Conservation (phyloP, 257 asterid species). For the Salvia splendens region DNA sequence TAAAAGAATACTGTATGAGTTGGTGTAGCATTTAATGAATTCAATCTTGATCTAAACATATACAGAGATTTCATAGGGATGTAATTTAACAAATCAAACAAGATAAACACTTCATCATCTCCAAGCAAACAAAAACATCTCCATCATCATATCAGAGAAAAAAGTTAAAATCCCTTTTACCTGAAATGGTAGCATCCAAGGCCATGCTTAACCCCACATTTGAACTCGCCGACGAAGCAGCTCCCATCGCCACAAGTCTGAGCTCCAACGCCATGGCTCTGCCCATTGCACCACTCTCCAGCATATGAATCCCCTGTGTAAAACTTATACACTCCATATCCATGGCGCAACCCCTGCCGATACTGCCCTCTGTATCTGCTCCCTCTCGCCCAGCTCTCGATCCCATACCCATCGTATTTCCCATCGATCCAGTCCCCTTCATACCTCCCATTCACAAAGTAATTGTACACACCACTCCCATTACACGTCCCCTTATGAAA, state of each 20-base stretch:
- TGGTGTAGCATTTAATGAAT: conserved; percentile 30
- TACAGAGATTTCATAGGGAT: background rate
- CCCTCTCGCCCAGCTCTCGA: conserved; percentile 91
- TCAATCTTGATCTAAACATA: background rate
- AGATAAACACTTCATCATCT: conserved; percentile 8
- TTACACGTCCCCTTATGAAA: conserved; percentile 82
- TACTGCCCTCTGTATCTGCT: conserved; percentile 85
- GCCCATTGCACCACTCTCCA: conserved; percentile 92
- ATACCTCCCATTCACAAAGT: conserved; percentile 71
- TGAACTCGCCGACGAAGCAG: conserved; percentile 75
- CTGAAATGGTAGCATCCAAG: conserved; percentile 92
- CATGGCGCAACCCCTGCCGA: conserved; percentile 78
- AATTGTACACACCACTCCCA: conserved; percentile 88
- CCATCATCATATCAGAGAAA: conserved; percentile 17
- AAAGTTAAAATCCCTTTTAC: conserved; percentile 30
- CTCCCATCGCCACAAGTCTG: conserved; percentile 95
- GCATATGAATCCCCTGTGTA: conserved; percentile 78
- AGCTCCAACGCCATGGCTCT: conserved; percentile 80
- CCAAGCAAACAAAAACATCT: conserved; percentile 23
- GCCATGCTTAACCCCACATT: conserved; percentile 78
- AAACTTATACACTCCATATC: conserved; percentile 74
- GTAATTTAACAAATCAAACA: background rate
- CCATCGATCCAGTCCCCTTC: conserved; percentile 98
- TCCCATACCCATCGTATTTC: conserved; percentile 81
- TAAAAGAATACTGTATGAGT: background rate